Evolutionary conservation across 169 alveolate species (phyloP).

Genomic region (Plasmodium gonderi): DNA sequence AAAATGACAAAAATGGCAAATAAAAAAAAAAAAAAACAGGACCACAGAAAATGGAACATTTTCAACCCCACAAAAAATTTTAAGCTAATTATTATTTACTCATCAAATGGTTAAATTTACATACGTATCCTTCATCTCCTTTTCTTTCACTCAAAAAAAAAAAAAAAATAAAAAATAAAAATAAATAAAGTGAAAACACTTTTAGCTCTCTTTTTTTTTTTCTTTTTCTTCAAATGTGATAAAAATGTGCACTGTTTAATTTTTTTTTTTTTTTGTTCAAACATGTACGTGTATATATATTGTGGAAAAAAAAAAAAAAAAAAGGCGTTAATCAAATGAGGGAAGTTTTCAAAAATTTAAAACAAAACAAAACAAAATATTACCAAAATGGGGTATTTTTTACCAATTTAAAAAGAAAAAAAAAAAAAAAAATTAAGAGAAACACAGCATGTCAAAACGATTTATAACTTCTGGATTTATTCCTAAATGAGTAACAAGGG

Average conservation of each 20-base stretch:
- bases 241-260: background rate
- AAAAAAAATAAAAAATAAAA: too few relatives aligned
- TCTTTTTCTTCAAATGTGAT: too few relatives aligned
- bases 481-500: too few relatives aligned
- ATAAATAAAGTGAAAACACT: too few relatives aligned
- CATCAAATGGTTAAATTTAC: background rate
- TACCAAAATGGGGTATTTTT: background rate
- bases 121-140: background rate
- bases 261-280: background rate
- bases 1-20: background rate
- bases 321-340: background rate
- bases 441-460: background rate
- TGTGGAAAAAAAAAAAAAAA: background rate
- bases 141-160: background rate
- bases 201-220: too few relatives aligned
- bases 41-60: background rate
- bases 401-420: background rate
- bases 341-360: background rate
- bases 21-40: background rate
- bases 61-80: too few relatives aligned
- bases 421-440: background rate
- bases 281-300: background rate
- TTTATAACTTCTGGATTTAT: background rate
- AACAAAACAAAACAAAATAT: background rate
- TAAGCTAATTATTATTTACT: background rate